Percentiles rank a stretch among this genome's conserved stretches.
phyloP scores from a whole-genome alignment of 2,329 filamentous ascomycete genomes.

The Ophiocordyceps australis region DNA sequence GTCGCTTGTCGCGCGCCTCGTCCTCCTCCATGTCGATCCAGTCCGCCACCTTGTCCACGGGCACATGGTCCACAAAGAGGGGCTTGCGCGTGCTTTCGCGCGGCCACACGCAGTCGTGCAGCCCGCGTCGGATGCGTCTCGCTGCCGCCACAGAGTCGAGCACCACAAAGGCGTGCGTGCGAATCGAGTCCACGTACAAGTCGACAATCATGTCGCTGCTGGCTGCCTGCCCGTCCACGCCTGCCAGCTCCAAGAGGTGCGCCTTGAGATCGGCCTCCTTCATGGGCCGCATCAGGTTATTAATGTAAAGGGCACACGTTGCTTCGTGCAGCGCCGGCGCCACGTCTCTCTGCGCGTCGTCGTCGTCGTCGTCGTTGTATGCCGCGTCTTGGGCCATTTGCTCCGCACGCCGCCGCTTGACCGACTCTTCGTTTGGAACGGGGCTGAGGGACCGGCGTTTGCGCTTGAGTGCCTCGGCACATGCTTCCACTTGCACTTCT shows the following conservation, averaged over 20 bases:
- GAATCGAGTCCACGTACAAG: constrained; percentile 70
- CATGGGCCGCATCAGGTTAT: constrained; percentile 76
- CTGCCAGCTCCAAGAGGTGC: constrained; percentile 53
- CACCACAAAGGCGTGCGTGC: constrained; percentile 70
- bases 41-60: constrained; percentile 47
- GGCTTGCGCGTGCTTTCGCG: constrained; percentile 70
- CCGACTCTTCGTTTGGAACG: constrained; percentile 31
- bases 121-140: constrained; percentile 51
- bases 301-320: constrained; percentile 70
- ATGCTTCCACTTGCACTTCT: constrained; percentile 2
- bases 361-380: constrained; percentile 10
- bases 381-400: constrained; percentile 1
- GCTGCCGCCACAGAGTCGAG: constrained; percentile 56
- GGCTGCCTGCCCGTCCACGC: constrained; percentile 31
- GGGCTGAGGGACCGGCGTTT: constrained; percentile 50
- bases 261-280: constrained; percentile 47
- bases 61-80: constrained; percentile 81
- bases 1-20: constrained; percentile 20
- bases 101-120: constrained; percentile 75
- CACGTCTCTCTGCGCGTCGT: too few species aligned
- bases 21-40: constrained; percentile 59
- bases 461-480: constrained; percentile 37
- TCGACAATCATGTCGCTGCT: constrained; percentile 35
- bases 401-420: constrained; percentile 31
- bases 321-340: constrained; percentile 49